phyloP scores from a whole-genome alignment of 2,329 filamentous ascomycete species.

The Fusarium nematophilum region DNA sequence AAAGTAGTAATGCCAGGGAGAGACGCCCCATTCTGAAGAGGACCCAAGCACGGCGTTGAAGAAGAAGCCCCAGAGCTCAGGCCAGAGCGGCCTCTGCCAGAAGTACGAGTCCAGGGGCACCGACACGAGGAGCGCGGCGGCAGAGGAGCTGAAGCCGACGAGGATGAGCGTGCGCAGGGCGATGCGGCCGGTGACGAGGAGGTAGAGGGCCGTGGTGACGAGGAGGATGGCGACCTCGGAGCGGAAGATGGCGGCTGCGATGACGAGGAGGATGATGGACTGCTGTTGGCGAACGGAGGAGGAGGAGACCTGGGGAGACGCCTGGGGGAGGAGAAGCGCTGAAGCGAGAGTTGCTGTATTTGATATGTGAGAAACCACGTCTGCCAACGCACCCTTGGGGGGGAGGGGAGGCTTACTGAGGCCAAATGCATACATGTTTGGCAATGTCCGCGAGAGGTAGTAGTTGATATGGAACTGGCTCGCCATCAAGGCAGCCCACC shows the following conservation, averaged over 20 bases:
- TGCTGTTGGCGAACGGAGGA: conserved; percentile 64
- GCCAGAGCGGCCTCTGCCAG: conserved; percentile 91
- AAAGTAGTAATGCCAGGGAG: conserved; percentile 89
- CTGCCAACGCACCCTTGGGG: not conserved
- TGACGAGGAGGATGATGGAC: conserved; percentile 79
- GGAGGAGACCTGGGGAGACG: conserved; percentile 42
- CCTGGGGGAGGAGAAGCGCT: conserved; percentile 56
- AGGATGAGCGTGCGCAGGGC: conserved; percentile 69
- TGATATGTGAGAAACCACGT: not conserved
- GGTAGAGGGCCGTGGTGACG: conserved; percentile 71
- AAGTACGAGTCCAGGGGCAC: conserved; percentile 90
- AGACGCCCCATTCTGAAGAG: conserved; percentile 87
- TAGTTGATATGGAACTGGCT: conserved; percentile 94
- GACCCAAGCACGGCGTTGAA: conserved; percentile 90
- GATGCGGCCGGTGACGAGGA: conserved; percentile 68
- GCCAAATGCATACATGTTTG: conserved; percentile 96
- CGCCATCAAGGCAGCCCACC: conserved; percentile 82
- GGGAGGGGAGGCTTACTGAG: conserved; percentile 69
- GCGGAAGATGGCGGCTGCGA: conserved; percentile 87
- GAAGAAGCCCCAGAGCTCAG: conserved; percentile 88
- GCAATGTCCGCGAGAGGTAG: conserved; percentile 90
- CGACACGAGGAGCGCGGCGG: conserved; percentile 75
- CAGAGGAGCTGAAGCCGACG: conserved; percentile 72
- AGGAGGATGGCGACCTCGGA: conserved; percentile 89
- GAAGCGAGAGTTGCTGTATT: conserved; percentile 72